phyloP scores from a whole-genome alignment of 1,139 yeast species.

The Blastobotrys ciferrii region DNA sequence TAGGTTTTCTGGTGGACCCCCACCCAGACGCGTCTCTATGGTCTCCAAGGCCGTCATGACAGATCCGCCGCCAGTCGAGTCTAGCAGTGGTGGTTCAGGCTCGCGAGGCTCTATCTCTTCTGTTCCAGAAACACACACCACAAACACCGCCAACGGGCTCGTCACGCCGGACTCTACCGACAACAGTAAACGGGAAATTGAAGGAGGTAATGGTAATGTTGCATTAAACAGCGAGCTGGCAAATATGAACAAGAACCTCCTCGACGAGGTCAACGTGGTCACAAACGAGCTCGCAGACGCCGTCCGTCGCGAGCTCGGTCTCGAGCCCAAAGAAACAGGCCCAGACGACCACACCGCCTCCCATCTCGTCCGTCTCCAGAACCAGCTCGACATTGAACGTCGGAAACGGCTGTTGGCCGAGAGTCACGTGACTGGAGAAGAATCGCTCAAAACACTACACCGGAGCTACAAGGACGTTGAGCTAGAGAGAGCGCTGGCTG shows the following conservation, averaged over 20 bases:
- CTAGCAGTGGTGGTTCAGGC: conserved; percentile 4
- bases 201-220: conserved; percentile 2
- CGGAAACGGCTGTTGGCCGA: conserved; percentile 35
- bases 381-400: conserved; percentile 35
- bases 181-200: too few species aligned
- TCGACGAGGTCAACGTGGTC: conserved; percentile 38
- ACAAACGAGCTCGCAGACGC: conserved; percentile 40
- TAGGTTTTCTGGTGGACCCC: conserved; percentile 7
- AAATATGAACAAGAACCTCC: conserved; percentile 26
- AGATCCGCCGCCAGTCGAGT: conserved; percentile 18
- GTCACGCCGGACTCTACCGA: conserved; percentile 4
- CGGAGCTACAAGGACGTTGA: conserved; percentile 24
- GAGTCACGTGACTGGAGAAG: conserved; percentile 17
- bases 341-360: conserved; percentile 21
- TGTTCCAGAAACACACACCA: conserved; percentile 8
- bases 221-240: conserved; percentile 15
- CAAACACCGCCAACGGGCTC: conserved; percentile 8
- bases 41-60: conserved; percentile 25
- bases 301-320: conserved; percentile 37
- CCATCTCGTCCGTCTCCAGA: conserved; percentile 30
- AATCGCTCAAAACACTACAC: conserved; percentile 10
- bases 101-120: conserved; percentile 8
- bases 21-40: conserved; percentile 19
- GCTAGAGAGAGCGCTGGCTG: conserved; percentile 27
- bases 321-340: conserved; percentile 18